Conservation (phyloP, 75 land plant species). For the Selaginella tamariscina region DNA sequence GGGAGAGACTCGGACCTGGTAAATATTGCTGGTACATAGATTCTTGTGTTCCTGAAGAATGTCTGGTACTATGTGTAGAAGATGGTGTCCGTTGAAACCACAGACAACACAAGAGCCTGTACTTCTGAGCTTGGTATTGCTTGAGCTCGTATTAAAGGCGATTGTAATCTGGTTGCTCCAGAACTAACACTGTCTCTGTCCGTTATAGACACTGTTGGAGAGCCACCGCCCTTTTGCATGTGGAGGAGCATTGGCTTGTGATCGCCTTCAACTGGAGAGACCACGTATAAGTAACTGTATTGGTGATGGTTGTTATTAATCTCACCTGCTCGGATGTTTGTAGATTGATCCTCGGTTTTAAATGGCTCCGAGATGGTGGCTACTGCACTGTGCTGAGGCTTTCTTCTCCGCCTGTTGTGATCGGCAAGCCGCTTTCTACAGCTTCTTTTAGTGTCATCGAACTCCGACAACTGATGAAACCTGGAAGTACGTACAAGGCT, state of each 20-base stretch:
- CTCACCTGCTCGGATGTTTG: neutral
- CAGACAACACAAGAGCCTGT: neutral
- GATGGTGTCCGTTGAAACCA: slow-evolving; percentile 3
- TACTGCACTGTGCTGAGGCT: neutral
- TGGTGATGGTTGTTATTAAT: neutral
- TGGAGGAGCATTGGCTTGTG: slow-evolving; percentile 1
- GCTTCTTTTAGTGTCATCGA: slow-evolving; percentile 13
- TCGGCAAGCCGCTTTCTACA: slow-evolving; percentile 12
- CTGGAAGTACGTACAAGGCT: neutral
- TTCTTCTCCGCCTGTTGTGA: slow-evolving; percentile 6
- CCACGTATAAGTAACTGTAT: neutral
- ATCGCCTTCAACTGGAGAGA: neutral
- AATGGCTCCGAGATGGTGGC: slow-evolving; percentile 4
- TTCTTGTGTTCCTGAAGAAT: neutral
- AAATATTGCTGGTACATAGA: neutral
- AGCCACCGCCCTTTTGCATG: neutral
- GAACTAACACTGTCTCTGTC: neutral
- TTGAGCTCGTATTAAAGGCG: too few relatives aligned
- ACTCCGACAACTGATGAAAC: slow-evolving; percentile 15
- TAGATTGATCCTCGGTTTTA: neutral
- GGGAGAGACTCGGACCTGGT: neutral
- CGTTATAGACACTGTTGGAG: neutral
- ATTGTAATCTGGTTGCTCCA: neutral
- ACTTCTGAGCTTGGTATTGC: neutral
- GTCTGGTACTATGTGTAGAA: neutral